These are phyloP conservation scores for Schizochytrium sp. DNA, from an alignment of 108 stramenopile species.

Conservation along the genomic window DNA sequence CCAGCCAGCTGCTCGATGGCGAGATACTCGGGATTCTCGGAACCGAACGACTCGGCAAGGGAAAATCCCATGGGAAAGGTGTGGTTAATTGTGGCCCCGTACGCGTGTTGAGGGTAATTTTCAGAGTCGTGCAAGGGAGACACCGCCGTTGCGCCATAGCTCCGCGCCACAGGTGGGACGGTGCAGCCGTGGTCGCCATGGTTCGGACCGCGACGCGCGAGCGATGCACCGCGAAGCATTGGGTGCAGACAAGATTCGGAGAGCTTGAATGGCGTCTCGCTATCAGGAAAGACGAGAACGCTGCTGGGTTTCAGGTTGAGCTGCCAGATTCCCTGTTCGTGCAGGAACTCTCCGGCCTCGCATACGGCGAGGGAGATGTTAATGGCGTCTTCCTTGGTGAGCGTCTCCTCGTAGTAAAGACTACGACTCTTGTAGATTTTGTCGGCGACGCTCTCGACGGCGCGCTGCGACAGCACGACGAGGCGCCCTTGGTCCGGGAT, in stretches of 20 bases:
- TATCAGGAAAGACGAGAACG: background rate
- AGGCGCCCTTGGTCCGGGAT: background rate
- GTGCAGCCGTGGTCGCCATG: background rate
- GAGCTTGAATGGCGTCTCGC: background rate
- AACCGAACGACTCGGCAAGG: background rate
- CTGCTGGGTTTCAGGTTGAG: slow-evolving; percentile 3
- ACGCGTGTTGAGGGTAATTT: too few species aligned
- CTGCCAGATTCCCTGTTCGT: background rate
- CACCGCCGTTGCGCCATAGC: background rate
- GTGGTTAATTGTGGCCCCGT: background rate
- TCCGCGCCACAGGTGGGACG: background rate
- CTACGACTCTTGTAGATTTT: background rate
- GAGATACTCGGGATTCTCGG: background rate
- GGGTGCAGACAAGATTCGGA: background rate
- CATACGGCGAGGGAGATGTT: background rate
- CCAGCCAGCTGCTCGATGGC: background rate
- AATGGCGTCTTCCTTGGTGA: background rate
- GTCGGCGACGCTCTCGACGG: background rate
- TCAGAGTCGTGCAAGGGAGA: background rate
- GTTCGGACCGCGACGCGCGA: background rate
- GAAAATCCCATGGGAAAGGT: background rate
- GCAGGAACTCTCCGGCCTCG: background rate
- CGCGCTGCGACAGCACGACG: background rate
- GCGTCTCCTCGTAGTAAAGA: background rate
- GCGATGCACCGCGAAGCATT: background rate